Evolutionary conservation across 768 basidiomycete genomes (phyloP), one percentile per base, ranked within the genome.

Genomic region (Rhodotorula diobovata): DNA sequence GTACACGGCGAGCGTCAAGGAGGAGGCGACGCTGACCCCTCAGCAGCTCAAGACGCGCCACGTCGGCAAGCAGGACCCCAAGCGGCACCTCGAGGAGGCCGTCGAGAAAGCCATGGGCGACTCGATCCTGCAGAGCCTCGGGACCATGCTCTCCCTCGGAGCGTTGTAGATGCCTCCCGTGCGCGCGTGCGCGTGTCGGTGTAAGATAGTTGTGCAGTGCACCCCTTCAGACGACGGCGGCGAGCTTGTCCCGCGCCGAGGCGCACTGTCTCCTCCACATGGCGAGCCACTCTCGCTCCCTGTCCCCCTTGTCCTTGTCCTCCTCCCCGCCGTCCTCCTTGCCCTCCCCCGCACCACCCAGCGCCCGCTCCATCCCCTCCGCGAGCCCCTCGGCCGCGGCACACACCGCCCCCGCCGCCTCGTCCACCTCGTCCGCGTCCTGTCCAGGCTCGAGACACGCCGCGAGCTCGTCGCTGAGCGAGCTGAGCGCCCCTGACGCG

Each of bases 31-130:
- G n/a, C 82, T 99, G 65, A 90, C 92, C 23, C 79, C 89, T 12
- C 92, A 97, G 66, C 93, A 98, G 80, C 85, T 98, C 46, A 96
- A 96, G 83, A 97, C 94, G 61, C 87, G 96, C 30, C 78, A 79
- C 66, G 77, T 79, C 41, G 78, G 78, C 51, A 79, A 79, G 66
- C 77, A 78, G 66, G 78, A 79, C 57, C 96, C 96, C 45, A 99
- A 99, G 82, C 87, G 96, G 76, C 96, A 99, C 83, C 81, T 99
- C 73, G 93, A 95, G 77, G 96, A 97, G 81, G 90, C 91, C 39
- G 96, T 97, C 12, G 96, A 98, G 83, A 92, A 90, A 81, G 93
- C 94, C 2, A 97, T 99, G 88, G 93, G 93, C 6, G 89, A 96
- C 81, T 63, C 61, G 53, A 75, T 75, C 58, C 54, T 75, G 11